Percentiles rank a stretch among this genome's conserved stretches.
Evolutionary conservation across 805 yeast species (phyloP).

Genomic region (Candida railenensis): DNA sequence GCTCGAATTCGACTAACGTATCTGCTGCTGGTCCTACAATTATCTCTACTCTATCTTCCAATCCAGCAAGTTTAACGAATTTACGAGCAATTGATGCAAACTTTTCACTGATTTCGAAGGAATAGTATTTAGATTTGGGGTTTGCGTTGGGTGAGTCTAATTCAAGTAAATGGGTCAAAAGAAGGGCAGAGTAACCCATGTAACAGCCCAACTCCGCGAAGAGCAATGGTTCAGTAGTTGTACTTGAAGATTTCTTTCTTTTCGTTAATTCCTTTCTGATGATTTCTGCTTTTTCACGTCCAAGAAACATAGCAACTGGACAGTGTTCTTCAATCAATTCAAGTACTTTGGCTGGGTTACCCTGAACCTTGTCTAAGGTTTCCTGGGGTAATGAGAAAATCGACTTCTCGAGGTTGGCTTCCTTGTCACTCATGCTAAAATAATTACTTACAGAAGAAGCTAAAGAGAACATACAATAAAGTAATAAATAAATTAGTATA

Average conservation of each 20-base stretch:
- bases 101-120: slow-evolving; percentile 30
- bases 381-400: slow-evolving; percentile 21
- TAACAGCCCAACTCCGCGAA: slow-evolving; percentile 35
- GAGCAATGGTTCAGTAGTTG: slow-evolving; percentile 19
- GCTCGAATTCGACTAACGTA: slow-evolving; percentile 24
- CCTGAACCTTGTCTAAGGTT: slow-evolving; percentile 20
- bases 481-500: too few relatives aligned
- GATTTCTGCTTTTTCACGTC: slow-evolving; percentile 26
- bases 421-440: not conserved
- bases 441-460: not conserved
- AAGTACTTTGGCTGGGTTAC: slow-evolving; percentile 32
- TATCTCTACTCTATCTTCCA: slow-evolving; percentile 25
- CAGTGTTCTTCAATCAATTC: slow-evolving; percentile 27
- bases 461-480: too few relatives aligned
- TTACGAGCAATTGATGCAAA: slow-evolving; percentile 29
- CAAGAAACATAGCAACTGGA: slow-evolving; percentile 29
- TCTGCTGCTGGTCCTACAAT: slow-evolving; percentile 32
- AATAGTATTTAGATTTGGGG: slow-evolving; percentile 21
- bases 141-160: slow-evolving; percentile 17
- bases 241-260: not conserved
- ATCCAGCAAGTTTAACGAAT: slow-evolving; percentile 34
- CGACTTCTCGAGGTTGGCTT: not conserved
- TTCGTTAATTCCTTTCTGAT: slow-evolving; percentile 20
- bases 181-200: slow-evolving; percentile 37
- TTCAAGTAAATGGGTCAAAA: slow-evolving; percentile 25